These are phyloP conservation scores for Insectozyma bohioensis DNA, from an alignment of 1,139 yeast genomes.

Conservation along the genomic window DNA sequence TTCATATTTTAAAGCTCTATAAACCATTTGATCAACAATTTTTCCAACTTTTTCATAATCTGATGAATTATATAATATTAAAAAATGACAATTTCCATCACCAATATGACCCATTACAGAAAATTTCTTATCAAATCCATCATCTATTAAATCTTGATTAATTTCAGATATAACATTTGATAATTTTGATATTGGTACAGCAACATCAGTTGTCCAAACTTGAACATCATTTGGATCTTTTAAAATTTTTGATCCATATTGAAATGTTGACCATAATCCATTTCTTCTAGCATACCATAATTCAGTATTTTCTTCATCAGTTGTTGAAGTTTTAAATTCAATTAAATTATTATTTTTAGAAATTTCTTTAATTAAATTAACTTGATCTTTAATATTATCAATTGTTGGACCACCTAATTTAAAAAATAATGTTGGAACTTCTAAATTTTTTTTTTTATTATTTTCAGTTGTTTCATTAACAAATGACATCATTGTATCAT, in stretches of 20 bases:
- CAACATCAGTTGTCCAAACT: constrained; percentile 82
- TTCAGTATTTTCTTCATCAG: constrained; percentile 64
- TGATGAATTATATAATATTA: constrained; percentile 47
- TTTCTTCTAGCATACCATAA: constrained; percentile 88
- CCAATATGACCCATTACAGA: constrained; percentile 64
- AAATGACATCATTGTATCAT: constrained; percentile 41
- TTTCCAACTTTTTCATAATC: constrained; percentile 37
- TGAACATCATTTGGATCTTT: constrained; percentile 56
- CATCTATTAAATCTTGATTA: constrained; percentile 42
- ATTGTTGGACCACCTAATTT: constrained; percentile 68
- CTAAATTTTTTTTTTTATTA: constrained; percentile 34
- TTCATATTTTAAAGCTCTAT: constrained; percentile 42
- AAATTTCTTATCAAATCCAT: constrained; percentile 39
- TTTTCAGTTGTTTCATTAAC: constrained; percentile 32
- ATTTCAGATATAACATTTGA: constrained; percentile 50
- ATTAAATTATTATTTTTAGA: constrained; percentile 50
- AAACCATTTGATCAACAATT: constrained; percentile 51
- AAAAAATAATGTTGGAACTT: constrained; percentile 71
- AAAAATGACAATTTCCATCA: constrained; percentile 62
- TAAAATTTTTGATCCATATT: constrained; percentile 51
- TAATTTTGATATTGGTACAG: constrained; percentile 56
- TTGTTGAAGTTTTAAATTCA: constrained; percentile 59
- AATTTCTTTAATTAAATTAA: constrained; percentile 52
- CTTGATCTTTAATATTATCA: constrained; percentile 54
- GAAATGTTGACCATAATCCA: constrained; percentile 85